Evolutionary conservation across 2,329 filamentous ascomycete genomes (phyloP).

Genomic region (Ceratocystis alfenasii): DNA sequence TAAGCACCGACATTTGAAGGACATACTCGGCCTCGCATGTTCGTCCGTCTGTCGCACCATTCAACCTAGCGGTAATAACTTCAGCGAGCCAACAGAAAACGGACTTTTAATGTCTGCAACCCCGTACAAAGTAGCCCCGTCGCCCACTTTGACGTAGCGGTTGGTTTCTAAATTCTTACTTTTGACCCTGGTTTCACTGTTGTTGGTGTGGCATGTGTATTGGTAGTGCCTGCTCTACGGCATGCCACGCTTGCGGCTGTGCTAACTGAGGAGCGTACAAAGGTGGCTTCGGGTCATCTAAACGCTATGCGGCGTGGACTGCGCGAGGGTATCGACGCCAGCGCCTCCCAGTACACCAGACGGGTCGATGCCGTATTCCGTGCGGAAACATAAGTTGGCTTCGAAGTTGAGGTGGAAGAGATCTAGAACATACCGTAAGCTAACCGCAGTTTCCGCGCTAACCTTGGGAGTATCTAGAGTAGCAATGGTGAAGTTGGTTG

Average conservation of each 20-base stretch:
- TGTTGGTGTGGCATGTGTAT: neutral
- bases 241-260: slow-evolving; percentile 27
- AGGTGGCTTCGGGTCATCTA: slow-evolving; percentile 27
- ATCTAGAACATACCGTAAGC: slow-evolving; percentile 13
- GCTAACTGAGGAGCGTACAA: slow-evolving; percentile 30
- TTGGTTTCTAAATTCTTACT: neutral
- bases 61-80: slow-evolving; percentile 8
- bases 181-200: neutral
- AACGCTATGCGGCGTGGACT: slow-evolving; percentile 28
- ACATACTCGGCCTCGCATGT: too few relatives aligned
- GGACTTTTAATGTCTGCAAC: slow-evolving; percentile 3
- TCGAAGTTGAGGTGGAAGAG: slow-evolving; percentile 20
- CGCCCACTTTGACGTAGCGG: neutral
- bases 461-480: slow-evolving; percentile 20
- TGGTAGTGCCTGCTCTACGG: slow-evolving; percentile 21
- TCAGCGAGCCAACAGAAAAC: neutral
- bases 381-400: slow-evolving; percentile 15
- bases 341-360: neutral
- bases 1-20: too few relatives aligned
- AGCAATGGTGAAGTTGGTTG: slow-evolving; percentile 18
- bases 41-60: too few relatives aligned
- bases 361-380: slow-evolving; percentile 17
- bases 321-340: slow-evolving; percentile 26
- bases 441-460: slow-evolving; percentile 20
- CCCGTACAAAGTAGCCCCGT: neutral